Percentiles rank a stretch among this genome's conserved stretches.
phyloP scores from a whole-genome alignment of 345 rosid species.

The Raphanus sativus region DNA sequence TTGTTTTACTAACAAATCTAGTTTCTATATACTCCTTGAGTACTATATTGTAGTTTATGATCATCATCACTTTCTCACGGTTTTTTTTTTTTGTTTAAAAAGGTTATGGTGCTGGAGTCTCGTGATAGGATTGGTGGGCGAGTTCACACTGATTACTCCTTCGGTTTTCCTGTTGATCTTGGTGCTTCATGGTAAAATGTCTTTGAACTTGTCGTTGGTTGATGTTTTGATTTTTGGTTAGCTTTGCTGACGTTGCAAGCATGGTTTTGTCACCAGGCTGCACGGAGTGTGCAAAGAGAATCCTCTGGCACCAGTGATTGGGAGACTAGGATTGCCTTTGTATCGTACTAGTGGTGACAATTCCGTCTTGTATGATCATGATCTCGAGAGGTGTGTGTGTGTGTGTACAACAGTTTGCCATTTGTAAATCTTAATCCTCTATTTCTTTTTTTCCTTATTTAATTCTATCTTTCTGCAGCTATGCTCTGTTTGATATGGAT shows the following conservation, averaged over 20 bases:
- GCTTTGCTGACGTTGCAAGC: background rate
- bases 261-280: conserved; percentile 52
- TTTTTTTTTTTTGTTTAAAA: conserved; percentile 1
- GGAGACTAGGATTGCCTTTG: conserved; percentile 81
- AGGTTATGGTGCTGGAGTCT: conserved; percentile 85
- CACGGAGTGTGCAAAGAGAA: conserved; percentile 95
- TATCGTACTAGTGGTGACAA: conserved; percentile 97
- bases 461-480: background rate
- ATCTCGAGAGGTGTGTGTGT: conserved; percentile 67
- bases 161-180: conserved; percentile 92
- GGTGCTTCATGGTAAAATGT: conserved; percentile 88
- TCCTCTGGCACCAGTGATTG: conserved; percentile 85
- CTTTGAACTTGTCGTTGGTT: background rate
- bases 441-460: background rate
- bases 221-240: background rate
- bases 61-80: conserved; percentile 12
- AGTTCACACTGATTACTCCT: conserved; percentile 78
- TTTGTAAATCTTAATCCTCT: background rate
- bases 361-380: conserved; percentile 94
- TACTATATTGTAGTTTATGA: background rate
- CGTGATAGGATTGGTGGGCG: conserved; percentile 87
- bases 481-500: background rate
- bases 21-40: too few relatives aligned
- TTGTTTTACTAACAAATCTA: background rate
- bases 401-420: background rate